These are phyloP conservation scores for Nasturtium officinale DNA, from an alignment of 345 rosid species.

Conservation along the genomic window DNA sequence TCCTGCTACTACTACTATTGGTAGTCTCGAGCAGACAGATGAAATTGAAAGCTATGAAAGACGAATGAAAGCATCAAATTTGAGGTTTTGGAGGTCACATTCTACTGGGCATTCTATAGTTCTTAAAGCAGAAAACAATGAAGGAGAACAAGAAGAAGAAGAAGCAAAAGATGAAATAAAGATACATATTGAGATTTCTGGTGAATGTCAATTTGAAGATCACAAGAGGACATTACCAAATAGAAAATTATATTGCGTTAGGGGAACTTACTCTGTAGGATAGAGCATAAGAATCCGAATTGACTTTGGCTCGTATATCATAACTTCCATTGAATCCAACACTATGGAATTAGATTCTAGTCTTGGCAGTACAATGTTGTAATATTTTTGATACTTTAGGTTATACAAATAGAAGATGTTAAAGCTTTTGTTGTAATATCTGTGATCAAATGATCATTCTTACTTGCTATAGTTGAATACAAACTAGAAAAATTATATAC, in stretches of 20 bases:
- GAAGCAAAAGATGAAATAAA: constrained; percentile 31
- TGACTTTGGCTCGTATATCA: neutral
- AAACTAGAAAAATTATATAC: neutral
- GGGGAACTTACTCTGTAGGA: constrained; percentile 48
- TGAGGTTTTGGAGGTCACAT: constrained; percentile 59
- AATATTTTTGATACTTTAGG: neutral
- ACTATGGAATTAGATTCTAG: neutral
- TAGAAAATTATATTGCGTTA: constrained; percentile 56
- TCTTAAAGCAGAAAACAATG: constrained; percentile 27
- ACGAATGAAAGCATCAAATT: constrained; percentile 30
- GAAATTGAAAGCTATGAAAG: constrained; percentile 41
- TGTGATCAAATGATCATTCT: constrained; percentile 10
- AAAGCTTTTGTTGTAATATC: constrained; percentile 1
- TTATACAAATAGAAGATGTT: constrained; percentile 11
- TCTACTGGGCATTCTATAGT: constrained; percentile 79
- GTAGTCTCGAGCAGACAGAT: constrained; percentile 40
- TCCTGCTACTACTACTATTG: constrained; percentile 20
- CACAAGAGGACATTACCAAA: constrained; percentile 47
- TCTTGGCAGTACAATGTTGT: neutral
- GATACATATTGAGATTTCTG: constrained; percentile 36
- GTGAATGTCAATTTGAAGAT: constrained; percentile 51
- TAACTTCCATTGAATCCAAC: neutral
- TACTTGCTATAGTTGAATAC: constrained; percentile 20
- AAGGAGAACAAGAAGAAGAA: constrained; percentile 16
- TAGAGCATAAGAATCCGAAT: constrained; percentile 7